phyloP scores from a whole-genome alignment of 306 rosid genomes.

The Lablab purpureus region DNA sequence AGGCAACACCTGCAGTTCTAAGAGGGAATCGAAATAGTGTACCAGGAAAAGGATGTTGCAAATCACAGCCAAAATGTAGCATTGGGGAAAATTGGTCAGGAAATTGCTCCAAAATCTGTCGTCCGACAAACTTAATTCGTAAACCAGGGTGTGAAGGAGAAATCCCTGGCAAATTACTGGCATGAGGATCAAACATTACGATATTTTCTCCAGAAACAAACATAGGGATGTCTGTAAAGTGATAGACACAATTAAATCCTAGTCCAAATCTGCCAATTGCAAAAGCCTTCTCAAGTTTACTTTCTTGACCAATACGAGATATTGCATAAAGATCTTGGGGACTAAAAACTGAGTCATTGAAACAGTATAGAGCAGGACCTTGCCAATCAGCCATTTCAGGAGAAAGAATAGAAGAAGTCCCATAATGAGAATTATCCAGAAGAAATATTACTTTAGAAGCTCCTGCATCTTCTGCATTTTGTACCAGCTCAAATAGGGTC shows the following conservation, averaged over 20 bases:
- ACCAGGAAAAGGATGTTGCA: constrained; percentile 90
- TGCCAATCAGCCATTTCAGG: constrained; percentile 99
- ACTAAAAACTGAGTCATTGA: constrained; percentile 88
- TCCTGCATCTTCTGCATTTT: constrained; percentile 99
- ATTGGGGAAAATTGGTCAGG: constrained; percentile 97
- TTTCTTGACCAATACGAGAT: constrained; percentile 99
- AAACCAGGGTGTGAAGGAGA: constrained; percentile 99
- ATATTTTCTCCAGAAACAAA: constrained; percentile 97
- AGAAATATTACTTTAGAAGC: constrained; percentile 95
- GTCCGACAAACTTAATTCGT: constrained; percentile 88
- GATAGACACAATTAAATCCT: constrained; percentile 98
- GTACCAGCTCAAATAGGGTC: constrained; percentile 90
- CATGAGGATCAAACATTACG: constrained; percentile 98
- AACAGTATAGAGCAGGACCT: constrained; percentile 97
- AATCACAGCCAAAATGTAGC: constrained; percentile 94
- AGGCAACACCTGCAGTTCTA: constrained; percentile 80
- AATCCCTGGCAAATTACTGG: constrained; percentile 91
- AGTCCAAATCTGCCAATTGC: constrained; percentile 99
- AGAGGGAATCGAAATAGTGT: constrained; percentile 96
- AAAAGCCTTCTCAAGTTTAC: constrained; percentile 96
- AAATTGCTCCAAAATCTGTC: constrained; percentile 90
- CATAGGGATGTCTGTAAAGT: constrained; percentile 92
- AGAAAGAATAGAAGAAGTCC: constrained; percentile 93
- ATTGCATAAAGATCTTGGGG: constrained; percentile 99
- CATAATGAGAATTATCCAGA: constrained; percentile 92